phyloP scores from a whole-genome alignment of 2,329 filamentous ascomycete species.

The Scytalidium lignicola region DNA sequence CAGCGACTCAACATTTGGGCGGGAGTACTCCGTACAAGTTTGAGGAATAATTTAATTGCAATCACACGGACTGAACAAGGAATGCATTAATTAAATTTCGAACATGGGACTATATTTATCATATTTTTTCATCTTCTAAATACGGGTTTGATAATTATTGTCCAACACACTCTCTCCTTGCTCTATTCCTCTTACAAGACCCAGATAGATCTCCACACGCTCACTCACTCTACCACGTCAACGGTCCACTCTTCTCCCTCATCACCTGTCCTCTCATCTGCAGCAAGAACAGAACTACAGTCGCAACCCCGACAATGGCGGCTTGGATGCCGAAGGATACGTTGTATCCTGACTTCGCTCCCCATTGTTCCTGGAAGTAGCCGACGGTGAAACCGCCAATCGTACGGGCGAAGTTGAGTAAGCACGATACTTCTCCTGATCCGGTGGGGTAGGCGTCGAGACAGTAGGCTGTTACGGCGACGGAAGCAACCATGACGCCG shows the following conservation, averaged over 20 bases:
- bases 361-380: conserved; percentile 21
- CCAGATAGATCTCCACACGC: too few species aligned
- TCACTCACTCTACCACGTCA: neutral
- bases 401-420: conserved; percentile 16
- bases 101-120: too few species aligned
- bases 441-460: conserved; percentile 17
- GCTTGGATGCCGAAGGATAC: conserved; percentile 19
- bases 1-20: too few species aligned
- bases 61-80: too few species aligned
- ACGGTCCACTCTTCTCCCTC: conserved; percentile 5
- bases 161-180: too few species aligned
- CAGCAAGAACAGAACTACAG: conserved; percentile 9
- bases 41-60: too few species aligned
- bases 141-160: too few species aligned
- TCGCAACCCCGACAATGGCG: conserved; percentile 13
- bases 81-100: too few species aligned
- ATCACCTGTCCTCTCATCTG: conserved; percentile 12
- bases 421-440: conserved; percentile 14
- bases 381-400: conserved; percentile 18
- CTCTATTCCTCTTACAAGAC: too few species aligned
- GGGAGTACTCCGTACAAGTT: too few species aligned
- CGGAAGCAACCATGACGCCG: conserved; percentile 16
- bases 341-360: conserved; percentile 11
- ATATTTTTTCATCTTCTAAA: too few species aligned
- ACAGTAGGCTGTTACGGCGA: conserved; percentile 14